These are phyloP conservation scores for Pseudozyma thailandica DNA, from an alignment of 1,284 basidiomycete species.

Conservation along the genomic window DNA sequence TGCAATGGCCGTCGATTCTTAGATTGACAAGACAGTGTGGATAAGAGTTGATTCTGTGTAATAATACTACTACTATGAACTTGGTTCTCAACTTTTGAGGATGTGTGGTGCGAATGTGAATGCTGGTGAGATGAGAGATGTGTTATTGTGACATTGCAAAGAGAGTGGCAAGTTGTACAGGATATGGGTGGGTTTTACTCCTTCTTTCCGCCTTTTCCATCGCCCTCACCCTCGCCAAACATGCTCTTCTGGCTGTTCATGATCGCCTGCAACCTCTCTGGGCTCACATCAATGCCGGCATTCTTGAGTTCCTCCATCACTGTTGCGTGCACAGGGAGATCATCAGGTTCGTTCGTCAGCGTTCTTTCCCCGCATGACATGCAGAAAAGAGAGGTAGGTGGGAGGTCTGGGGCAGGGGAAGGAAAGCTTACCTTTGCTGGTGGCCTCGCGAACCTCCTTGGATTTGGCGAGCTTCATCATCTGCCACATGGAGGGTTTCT, in stretches of 20 bases:
- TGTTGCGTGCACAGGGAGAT: background rate
- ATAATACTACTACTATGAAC: too few species aligned
- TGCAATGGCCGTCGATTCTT: slow-evolving; percentile 61
- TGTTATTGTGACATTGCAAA: too few species aligned
- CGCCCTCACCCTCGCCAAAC: slow-evolving; percentile 19
- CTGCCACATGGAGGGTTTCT: slow-evolving; percentile 55
- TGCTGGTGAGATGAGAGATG: too few species aligned
- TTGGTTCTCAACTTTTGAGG: too few species aligned
- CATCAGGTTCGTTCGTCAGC: background rate
- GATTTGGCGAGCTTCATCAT: slow-evolving; percentile 55
- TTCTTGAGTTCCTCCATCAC: slow-evolving; percentile 61
- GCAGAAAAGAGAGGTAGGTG: background rate
- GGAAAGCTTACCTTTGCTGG: slow-evolving; percentile 49
- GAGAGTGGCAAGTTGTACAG: too few species aligned
- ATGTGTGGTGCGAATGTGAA: too few species aligned
- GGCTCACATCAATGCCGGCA: slow-evolving; percentile 58
- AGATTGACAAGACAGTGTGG: slow-evolving; percentile 1
- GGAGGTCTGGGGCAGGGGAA: background rate
- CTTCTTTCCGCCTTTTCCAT: slow-evolving; percentile 21
- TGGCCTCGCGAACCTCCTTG: slow-evolving; percentile 51
- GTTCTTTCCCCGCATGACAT: background rate
- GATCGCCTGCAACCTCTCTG: slow-evolving; percentile 52
- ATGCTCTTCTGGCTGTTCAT: slow-evolving; percentile 43
- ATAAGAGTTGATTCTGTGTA: too few species aligned
- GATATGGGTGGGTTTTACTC: background rate